Conservation (phyloP, 108 stramenopile species). For the Cylindrotheca fusiformis region DNA sequence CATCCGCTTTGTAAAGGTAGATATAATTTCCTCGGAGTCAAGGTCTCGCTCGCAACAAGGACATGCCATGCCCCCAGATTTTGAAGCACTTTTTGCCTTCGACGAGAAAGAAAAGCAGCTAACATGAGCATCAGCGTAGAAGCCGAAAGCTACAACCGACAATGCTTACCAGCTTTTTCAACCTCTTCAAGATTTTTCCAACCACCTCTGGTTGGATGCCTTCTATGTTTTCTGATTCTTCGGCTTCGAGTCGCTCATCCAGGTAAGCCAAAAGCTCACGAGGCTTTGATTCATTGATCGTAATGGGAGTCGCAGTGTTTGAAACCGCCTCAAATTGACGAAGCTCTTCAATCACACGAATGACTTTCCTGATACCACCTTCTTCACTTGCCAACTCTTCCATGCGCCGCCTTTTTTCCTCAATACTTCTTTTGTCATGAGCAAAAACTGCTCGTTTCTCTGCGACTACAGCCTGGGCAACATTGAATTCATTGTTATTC, state of each 20-base stretch:
- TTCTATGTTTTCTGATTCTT: conserved; percentile 23
- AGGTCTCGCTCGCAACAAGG: conserved; percentile 42
- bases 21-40: conserved; percentile 2
- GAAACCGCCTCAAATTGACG: conserved; percentile 15
- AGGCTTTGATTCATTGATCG: conserved; percentile 33
- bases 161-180: conserved; percentile 50
- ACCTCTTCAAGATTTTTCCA: conserved; percentile 37
- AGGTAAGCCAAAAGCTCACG: conserved; percentile 50
- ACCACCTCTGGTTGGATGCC: conserved; percentile 40
- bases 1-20: conserved; percentile 11
- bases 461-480: conserved; percentile 20
- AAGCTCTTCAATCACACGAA: conserved; percentile 36
- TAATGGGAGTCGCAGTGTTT: conserved; percentile 9
- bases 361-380: conserved; percentile 49
- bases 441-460: conserved; percentile 28
- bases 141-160: neutral
- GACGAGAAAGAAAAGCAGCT: neutral
- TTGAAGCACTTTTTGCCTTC: conserved; percentile 23
- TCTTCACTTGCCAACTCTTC: conserved; percentile 29
- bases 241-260: conserved; percentile 9
- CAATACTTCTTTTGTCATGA: conserved; percentile 22
- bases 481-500: conserved; percentile 26
- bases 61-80: conserved; percentile 30
- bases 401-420: conserved; percentile 25
- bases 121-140: neutral